Evolutionary conservation across 2,329 filamentous ascomycete genomes (phyloP).

Genomic region (Xylariaceae sp.): DNA sequence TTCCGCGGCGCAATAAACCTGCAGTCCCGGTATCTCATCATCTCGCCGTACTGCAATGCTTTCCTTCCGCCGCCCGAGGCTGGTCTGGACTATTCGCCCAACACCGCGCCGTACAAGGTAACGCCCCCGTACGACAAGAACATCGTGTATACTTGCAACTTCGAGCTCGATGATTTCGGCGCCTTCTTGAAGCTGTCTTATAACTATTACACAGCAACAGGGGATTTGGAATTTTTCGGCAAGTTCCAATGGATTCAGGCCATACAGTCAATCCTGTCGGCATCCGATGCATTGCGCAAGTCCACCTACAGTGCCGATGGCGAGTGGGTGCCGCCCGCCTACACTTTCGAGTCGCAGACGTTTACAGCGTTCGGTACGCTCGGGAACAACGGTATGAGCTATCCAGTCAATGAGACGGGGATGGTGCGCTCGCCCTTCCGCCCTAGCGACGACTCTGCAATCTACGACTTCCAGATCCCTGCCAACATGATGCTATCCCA

Average conservation of each 20-base stretch:
- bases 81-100: slow-evolving; percentile 54
- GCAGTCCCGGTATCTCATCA: slow-evolving; percentile 63
- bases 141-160: slow-evolving; percentile 91
- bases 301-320: slow-evolving; percentile 51
- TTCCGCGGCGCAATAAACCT: slow-evolving; percentile 70
- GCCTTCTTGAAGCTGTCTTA: slow-evolving; percentile 79
- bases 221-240: slow-evolving; percentile 68
- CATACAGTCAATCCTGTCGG: slow-evolving; percentile 63
- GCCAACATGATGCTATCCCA: slow-evolving; percentile 80
- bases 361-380: slow-evolving; percentile 76
- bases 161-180: slow-evolving; percentile 86
- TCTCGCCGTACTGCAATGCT: slow-evolving; percentile 79
- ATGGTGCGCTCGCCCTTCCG: slow-evolving; percentile 84
- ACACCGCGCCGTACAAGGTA: slow-evolving; percentile 55
- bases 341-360: slow-evolving; percentile 73
- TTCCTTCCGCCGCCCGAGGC: slow-evolving; percentile 83
- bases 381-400: slow-evolving; percentile 69
- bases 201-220: slow-evolving; percentile 72
- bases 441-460: slow-evolving; percentile 83
- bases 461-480: slow-evolving; percentile 82
- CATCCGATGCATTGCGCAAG: slow-evolving; percentile 65
- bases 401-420: slow-evolving; percentile 74
- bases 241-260: slow-evolving; percentile 69
- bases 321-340: slow-evolving; percentile 39
- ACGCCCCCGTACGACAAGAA: slow-evolving; percentile 62